phyloP scores from a whole-genome alignment of 2,329 filamentous ascomycete genomes.

The Diaporthe velutina region DNA sequence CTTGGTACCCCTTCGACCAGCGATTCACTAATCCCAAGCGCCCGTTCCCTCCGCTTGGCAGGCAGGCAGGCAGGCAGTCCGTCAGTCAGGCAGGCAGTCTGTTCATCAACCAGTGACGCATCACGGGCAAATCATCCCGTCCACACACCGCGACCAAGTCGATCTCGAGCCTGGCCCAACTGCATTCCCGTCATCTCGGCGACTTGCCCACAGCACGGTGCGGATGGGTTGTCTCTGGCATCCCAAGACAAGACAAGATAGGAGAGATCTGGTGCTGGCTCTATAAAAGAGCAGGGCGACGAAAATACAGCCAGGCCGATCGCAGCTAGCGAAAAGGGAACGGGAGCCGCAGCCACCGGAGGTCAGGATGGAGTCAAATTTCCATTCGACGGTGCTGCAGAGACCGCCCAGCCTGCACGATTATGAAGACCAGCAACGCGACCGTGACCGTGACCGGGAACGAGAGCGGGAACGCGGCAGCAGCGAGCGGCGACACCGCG shows the following conservation, averaged over 20 bases:
- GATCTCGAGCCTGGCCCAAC: neutral
- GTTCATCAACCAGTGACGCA: neutral
- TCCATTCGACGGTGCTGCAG: conserved; percentile 64
- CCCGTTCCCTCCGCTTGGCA: neutral
- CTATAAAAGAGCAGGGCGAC: conserved; percentile 17
- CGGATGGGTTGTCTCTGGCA: conserved; percentile 38
- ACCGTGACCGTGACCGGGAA: conserved; percentile 35
- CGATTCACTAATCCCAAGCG: neutral
- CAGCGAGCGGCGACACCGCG: conserved; percentile 56
- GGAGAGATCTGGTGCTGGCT: conserved; percentile 33
- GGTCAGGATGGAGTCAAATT: conserved; percentile 60
- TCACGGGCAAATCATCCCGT: neutral
- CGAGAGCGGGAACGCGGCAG: conserved; percentile 34
- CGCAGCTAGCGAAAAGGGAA: neutral
- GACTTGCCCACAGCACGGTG: conserved; percentile 9
- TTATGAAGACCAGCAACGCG: conserved; percentile 52
- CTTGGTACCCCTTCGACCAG: conserved; percentile 4
- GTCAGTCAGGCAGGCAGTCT: neutral
- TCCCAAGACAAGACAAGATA: conserved; percentile 18
- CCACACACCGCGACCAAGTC: neutral
- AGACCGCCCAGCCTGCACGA: conserved; percentile 55
- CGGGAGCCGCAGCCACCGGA: neutral
- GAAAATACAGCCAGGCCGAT: neutral
- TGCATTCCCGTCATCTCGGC: conserved; percentile 5
- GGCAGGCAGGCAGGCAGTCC: neutral